These are phyloP conservation scores for Heliamphora pulchella DNA, from an alignment of 179 eudicot species.

Conservation along the genomic window DNA sequence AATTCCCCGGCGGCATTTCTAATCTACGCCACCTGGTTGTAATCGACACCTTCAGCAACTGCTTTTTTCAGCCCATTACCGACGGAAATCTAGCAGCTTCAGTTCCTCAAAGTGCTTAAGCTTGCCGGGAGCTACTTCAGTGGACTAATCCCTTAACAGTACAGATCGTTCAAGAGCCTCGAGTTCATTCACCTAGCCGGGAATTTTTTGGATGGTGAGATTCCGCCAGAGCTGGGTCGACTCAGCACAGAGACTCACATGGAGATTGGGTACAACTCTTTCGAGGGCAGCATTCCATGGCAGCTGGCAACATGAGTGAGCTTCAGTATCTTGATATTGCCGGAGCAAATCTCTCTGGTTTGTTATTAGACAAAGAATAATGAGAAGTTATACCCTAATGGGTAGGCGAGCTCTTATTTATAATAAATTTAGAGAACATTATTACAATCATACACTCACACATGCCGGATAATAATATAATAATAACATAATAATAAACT, in stretches of 20 bases:
- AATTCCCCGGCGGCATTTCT: constrained; percentile 66
- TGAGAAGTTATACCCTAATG: no score
- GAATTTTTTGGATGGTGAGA: constrained; percentile 55
- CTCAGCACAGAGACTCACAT: constrained; percentile 70
- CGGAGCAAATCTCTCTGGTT: constrained; percentile 76
- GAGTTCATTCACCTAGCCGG: constrained; percentile 88
- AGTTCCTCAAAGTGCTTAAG: constrained; percentile 52
- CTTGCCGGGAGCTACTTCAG: constrained; percentile 96
- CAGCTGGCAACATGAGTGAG: constrained; percentile 72
- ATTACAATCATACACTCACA: no score
- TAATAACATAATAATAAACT: no score
- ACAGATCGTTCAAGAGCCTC: constrained; percentile 54
- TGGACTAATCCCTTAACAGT: constrained; percentile 77
- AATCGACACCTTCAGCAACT: constrained; percentile 92
- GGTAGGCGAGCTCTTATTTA: no score
- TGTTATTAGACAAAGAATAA: no score
- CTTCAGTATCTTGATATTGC: constrained; percentile 91
- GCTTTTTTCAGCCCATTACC: constrained; percentile 80
- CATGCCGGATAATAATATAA: no score
- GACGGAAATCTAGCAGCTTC: constrained; percentile 45
- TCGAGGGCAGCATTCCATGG: constrained; percentile 69
- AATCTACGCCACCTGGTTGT: constrained; percentile 41
- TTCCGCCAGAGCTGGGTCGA: constrained; percentile 64
- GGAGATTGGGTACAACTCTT: constrained; percentile 92
- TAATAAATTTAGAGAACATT: no score